Percentiles rank a stretch among this genome's conserved stretches.
phyloP scores from a whole-genome alignment of 2,329 filamentous ascomycete genomes.

The Phaeophleospora eucalypticola region DNA sequence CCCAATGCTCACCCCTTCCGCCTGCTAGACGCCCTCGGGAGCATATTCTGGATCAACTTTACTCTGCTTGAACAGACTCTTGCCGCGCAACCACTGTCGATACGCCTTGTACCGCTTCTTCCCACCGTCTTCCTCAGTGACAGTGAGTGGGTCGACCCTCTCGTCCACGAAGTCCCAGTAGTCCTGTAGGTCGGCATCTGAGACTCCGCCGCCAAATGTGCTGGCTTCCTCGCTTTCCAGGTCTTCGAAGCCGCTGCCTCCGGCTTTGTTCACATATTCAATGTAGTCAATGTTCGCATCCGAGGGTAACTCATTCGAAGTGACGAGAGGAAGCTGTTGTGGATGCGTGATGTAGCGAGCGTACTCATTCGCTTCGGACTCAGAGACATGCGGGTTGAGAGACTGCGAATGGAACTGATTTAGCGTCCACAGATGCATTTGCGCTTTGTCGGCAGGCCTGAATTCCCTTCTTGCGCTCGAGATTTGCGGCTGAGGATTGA shows the following conservation, averaged over 20 bases:
- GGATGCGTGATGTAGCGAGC: slow-evolving; percentile 84
- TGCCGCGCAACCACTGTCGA: slow-evolving; percentile 85
- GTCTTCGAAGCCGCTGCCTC: slow-evolving; percentile 53
- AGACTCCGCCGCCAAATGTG: slow-evolving; percentile 43
- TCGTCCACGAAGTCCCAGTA: slow-evolving; percentile 75
- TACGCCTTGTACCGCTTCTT: slow-evolving; percentile 99
- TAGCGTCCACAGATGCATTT: slow-evolving; percentile 82
- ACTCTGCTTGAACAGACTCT: slow-evolving; percentile 77
- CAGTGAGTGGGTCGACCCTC: slow-evolving; percentile 78
- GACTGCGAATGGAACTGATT: slow-evolving; percentile 81
- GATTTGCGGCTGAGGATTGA: slow-evolving; percentile 6
- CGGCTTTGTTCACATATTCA: slow-evolving; percentile 71
- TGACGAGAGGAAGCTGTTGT: slow-evolving; percentile 76
- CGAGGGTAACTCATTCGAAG: slow-evolving; percentile 59
- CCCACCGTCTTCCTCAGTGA: slow-evolving; percentile 75
- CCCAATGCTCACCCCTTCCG: background rate
- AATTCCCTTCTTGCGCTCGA: slow-evolving; percentile 18
- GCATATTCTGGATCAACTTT: background rate
- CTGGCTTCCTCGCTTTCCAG: slow-evolving; percentile 47
- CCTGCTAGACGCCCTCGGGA: background rate
- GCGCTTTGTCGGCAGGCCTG: slow-evolving; percentile 68
- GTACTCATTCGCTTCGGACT: slow-evolving; percentile 79
- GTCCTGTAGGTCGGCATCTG: slow-evolving; percentile 64
- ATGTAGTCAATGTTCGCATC: slow-evolving; percentile 63
- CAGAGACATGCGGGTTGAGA: slow-evolving; percentile 75